Evolutionary conservation across 345 rosid genomes (phyloP), one percentile per base, ranked within the genome.

Genomic region (Lagerstroemia speciosa): DNA sequence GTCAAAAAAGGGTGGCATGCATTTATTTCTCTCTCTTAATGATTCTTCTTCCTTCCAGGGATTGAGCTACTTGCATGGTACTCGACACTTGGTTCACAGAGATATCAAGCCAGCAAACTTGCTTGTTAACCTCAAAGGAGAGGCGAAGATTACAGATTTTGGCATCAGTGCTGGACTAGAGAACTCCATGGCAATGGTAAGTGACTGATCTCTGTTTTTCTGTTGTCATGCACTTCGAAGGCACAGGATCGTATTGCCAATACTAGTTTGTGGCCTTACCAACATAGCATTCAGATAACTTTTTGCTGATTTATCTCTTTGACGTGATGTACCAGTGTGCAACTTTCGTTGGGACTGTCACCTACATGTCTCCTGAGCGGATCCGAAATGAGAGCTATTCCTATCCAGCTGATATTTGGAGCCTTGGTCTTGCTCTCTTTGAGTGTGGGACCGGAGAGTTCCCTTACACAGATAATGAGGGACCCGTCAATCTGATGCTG

Each of bases 281-380:
- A 16, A 19, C 8, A 15, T 19, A 1, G 26, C 57, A 17, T n/a
- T 50, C 6, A 2, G 26, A 17, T 50, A 50, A 10, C 26, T 26
- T 24, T 48, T 48, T 48, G 75, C 69, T 73, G 67, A 76, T 78
- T 67, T 64, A 31, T 50, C 68, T 67, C 40, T n/a, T 24, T 66
- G 15, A 53, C 67, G 67, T 73, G 72, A 67, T 78, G 67, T 78
- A 30, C 64, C 77, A 84, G 98, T 93, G 98, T 83, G 98, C 98
- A 68, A 93, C 98, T 36, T 93, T 89, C 80, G 97, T 91, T 70
- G 98, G 98, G 76, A 93, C 97, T 40, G 98, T 93, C 65, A 93
- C 98, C n/a, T 91, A 93, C 79, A 91, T 93, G 98, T 93, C 97
- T 32, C 98, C 98, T 0, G 98, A 93, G 80, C 83, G 97, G 69